Evolutionary conservation across 164 flowering plant genomes (phyloP).

Genomic region (Vitis amurensis): DNA sequence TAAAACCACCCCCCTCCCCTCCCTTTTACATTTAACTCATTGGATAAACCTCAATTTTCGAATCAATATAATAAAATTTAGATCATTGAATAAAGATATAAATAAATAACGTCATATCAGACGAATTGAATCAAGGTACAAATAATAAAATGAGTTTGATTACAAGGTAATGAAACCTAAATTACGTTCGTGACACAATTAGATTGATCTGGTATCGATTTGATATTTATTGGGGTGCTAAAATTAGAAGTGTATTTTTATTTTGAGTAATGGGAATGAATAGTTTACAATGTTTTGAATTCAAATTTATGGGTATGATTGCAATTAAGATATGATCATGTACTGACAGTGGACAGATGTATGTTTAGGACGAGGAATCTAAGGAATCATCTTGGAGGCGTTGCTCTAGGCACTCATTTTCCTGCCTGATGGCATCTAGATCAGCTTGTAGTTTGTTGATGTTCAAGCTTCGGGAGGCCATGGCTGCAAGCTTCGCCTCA

Average conservation of each 20-base stretch:
- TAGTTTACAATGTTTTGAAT: not conserved
- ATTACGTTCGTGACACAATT: too few species aligned
- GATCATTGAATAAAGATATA: too few species aligned
- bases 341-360: not conserved
- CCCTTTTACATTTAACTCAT: too few species aligned
- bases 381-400: slow-evolving; percentile 8
- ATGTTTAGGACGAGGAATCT: not conserved
- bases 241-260: not conserved
- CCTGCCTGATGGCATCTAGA: slow-evolving; percentile 62
- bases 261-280: not conserved
- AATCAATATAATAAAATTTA: too few species aligned
- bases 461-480: slow-evolving; percentile 45
- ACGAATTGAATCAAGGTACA: too few species aligned
- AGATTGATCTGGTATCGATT: too few species aligned
- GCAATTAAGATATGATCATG: not conserved
- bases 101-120: too few species aligned
- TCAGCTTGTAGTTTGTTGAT: slow-evolving; percentile 61
- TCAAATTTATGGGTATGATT: not conserved
- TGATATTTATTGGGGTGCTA: too few species aligned
- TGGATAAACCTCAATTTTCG: too few species aligned
- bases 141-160: too few species aligned
- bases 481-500: slow-evolving; percentile 65
- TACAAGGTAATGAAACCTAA: too few species aligned
- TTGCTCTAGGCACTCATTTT: slow-evolving; percentile 57
- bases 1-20: too few species aligned